Conservation (phyloP, 2,329 filamentous ascomycete species). For the Talaromyces sp. region DNA sequence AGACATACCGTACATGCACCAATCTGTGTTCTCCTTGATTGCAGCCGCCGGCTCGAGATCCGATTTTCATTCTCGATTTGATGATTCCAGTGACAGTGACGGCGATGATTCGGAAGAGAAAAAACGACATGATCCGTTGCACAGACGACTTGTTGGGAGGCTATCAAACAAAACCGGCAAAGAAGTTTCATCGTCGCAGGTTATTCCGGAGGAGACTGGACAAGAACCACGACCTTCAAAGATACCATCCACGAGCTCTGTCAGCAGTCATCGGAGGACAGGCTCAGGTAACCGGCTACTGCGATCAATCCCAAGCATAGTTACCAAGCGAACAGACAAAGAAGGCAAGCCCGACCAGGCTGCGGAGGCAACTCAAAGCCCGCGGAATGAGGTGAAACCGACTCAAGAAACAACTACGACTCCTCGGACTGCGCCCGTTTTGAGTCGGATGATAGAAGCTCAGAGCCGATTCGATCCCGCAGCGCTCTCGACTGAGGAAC, state of each 20-base stretch:
- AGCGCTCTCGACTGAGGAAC: slow-evolving; percentile 49
- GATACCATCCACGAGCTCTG: slow-evolving; percentile 30
- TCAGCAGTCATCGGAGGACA: slow-evolving; percentile 54
- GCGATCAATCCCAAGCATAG: slow-evolving; percentile 59
- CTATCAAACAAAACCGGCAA: slow-evolving; percentile 9
- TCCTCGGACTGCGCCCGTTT: slow-evolving; percentile 62
- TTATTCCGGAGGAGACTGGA: slow-evolving; percentile 12
- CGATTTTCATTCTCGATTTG: slow-evolving; percentile 78
- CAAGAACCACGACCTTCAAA: slow-evolving; percentile 8
- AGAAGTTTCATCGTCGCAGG: slow-evolving; percentile 5
- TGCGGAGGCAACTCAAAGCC: slow-evolving; percentile 18
- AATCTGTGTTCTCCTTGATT: slow-evolving; percentile 90
- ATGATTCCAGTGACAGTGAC: slow-evolving; percentile 79
- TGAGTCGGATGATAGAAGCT: slow-evolving; percentile 75
- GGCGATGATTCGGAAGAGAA: slow-evolving; percentile 36
- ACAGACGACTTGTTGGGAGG: slow-evolving; percentile 16
- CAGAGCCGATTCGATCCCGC: slow-evolving; percentile 55
- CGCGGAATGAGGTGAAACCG: slow-evolving; percentile 21
- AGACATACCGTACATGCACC: slow-evolving; percentile 71
- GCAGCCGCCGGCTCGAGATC: slow-evolving; percentile 79
- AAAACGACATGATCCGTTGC: slow-evolving; percentile 18
- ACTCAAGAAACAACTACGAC: slow-evolving; percentile 32
- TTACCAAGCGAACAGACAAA: slow-evolving; percentile 38
- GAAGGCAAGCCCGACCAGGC: slow-evolving; percentile 25
- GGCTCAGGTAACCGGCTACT: slow-evolving; percentile 59